Percentiles rank a stretch among this genome's conserved stretches.
phyloP scores from a whole-genome alignment of 2,329 filamentous ascomycete species.

The Ophiostoma quercus region DNA sequence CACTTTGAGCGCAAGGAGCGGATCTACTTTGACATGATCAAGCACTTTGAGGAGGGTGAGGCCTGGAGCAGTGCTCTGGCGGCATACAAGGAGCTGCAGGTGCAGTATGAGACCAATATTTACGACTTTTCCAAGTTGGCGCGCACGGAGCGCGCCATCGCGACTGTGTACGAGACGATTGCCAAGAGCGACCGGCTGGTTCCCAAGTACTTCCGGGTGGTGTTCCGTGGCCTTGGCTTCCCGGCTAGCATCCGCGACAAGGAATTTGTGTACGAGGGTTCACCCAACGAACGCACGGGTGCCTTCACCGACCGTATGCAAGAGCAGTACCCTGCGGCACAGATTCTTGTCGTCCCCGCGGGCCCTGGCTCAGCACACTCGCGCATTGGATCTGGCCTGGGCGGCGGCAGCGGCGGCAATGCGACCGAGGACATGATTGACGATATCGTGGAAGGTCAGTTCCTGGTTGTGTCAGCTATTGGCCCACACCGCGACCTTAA shows the following conservation, averaged over 20 bases:
- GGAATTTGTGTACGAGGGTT: constrained; percentile 85
- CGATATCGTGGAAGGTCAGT: constrained; percentile 79
- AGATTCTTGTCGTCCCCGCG: constrained; percentile 52
- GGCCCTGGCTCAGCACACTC: constrained; percentile 15
- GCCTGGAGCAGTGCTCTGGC: constrained; percentile 85
- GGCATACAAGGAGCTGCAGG: constrained; percentile 83
- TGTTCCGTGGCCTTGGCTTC: constrained; percentile 86
- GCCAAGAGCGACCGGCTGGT: constrained; percentile 72
- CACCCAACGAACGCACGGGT: constrained; percentile 67
- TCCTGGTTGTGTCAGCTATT: constrained; percentile 73
- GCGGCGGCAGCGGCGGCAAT: constrained; percentile 3
- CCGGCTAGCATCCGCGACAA: constrained; percentile 76
- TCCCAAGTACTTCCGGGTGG: constrained; percentile 85
- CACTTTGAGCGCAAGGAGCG: constrained; percentile 89
- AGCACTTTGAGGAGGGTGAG: constrained; percentile 88
- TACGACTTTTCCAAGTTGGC: constrained; percentile 93
- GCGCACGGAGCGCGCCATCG: constrained; percentile 81
- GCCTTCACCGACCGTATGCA: constrained; percentile 90
- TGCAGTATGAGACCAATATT: constrained; percentile 83
- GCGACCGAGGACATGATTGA: constrained; percentile 57
- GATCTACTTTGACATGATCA: constrained; percentile 91
- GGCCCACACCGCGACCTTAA: constrained; percentile 74
- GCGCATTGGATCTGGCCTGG: constrained; percentile 18
- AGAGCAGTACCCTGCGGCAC: constrained; percentile 78
- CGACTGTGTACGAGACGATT: constrained; percentile 84